Base-by-base conservation (phyloP, 2,329 filamentous ascomycete genomes). In the Rhinocladiella mackenziei region DNA sequence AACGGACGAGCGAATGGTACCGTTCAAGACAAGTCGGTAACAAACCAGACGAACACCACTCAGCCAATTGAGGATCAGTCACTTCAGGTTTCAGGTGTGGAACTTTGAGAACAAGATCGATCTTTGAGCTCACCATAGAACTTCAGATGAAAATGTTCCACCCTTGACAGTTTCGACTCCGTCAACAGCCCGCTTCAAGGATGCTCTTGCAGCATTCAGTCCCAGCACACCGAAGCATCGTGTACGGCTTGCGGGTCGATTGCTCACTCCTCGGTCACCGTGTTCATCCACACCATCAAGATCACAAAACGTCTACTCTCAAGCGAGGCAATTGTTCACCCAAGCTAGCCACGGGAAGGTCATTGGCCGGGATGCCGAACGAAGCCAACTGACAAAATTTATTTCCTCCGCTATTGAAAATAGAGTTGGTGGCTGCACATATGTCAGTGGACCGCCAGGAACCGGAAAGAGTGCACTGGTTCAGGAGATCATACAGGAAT, bases 401-500 rank as follows among this genome's bases (percentile, higher is more conserved):
- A 74, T 96, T 38, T 70, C 77, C 28, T 75, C 76, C 38, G 80
- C 81, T 55, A 69, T 82, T 4, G 71, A 76, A 6, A 65, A 77
- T 13, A 72, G 71, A 8, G 77, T 76, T 2, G 81, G 82, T 40
- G 89, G 89, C 40, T 97, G 91, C 61, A 76, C 95, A 39, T 98
- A 98, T 62, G 84, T 98, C 55, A 96, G 89, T 57, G 92, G 92
- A 0, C 92, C 92, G 3, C 92, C 92, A 2, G 92, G 92, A 8
- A 98, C 92, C 0, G 92, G 92, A 42, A 98, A 98, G 70, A 97
- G 89, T 64, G 92, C 92, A 20, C 84, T 97, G 73, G 81, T 97
- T 50, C 82, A 82, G 51, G 83, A 94, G 61, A 78, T 94, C 38
- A 84, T 84, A 35, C 70, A 78, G 35, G 72, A 80, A 31, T 67